phyloP scores from a whole-genome alignment of 2,329 filamentous ascomycete genomes.

The Herpotrichia juniperi region DNA sequence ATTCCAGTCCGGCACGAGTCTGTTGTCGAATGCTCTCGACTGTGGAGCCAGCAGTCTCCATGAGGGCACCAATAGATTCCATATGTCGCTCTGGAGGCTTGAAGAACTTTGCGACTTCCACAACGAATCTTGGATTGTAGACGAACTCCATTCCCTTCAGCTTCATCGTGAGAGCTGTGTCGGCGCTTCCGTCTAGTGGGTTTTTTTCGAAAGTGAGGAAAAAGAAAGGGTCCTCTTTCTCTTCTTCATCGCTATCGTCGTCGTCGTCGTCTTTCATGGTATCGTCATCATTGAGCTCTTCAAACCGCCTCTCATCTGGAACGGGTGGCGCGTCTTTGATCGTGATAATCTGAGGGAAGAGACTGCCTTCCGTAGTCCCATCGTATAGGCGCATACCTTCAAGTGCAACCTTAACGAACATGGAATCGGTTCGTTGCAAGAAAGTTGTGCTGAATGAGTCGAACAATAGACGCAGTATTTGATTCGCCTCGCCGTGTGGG shows the following conservation, averaged over 20 bases:
- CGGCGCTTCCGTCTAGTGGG: conserved; percentile 88
- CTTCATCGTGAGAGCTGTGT: conserved; percentile 87
- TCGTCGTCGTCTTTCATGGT: conserved; percentile 53
- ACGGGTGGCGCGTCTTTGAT: conserved; percentile 83
- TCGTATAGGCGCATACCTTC: conserved; percentile 95
- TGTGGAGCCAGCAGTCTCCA: conserved; percentile 94
- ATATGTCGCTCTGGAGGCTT: conserved; percentile 95
- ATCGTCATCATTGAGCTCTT: conserved; percentile 56
- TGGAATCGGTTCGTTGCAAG: conserved; percentile 86
- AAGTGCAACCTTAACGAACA: conserved; percentile 85
- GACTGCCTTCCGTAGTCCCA: conserved; percentile 86
- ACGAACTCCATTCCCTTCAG: conserved; percentile 95
- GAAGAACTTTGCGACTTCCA: conserved; percentile 94
- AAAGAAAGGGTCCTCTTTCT: conserved; percentile 82
- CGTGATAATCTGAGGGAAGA: conserved; percentile 93
- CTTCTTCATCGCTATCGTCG: conserved; percentile 51
- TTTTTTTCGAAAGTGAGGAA: conserved; percentile 92
- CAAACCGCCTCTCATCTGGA: conserved; percentile 55
- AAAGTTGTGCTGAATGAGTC: conserved; percentile 93
- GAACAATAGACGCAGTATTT: conserved; percentile 90
- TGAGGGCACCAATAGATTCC: conserved; percentile 94
- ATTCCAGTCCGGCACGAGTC: conserved; percentile 93
- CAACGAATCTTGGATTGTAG: conserved; percentile 93
- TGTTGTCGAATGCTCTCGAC: conserved; percentile 95
- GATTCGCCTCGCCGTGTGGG: conserved; percentile 75